phyloP scores from a whole-genome alignment of 257 asterid genomes.

The Gentiana straminea region DNA sequence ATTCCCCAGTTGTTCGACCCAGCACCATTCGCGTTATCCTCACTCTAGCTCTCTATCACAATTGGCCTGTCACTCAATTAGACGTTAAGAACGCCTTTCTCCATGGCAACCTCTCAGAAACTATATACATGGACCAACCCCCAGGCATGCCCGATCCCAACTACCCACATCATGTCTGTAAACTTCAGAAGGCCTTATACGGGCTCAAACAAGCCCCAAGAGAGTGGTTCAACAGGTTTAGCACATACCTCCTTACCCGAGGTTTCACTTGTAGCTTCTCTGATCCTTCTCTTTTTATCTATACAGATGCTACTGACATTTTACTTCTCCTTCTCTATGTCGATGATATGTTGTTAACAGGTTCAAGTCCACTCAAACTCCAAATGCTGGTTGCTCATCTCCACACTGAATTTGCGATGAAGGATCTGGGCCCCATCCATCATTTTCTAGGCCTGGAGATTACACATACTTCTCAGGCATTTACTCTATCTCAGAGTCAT shows the following conservation, averaged over 20 bases:
- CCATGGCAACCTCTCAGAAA: not conserved
- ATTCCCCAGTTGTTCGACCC: not conserved
- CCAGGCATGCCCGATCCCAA: not conserved
- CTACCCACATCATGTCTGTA: not conserved
- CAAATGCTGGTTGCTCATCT: not conserved
- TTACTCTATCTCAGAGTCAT: not conserved
- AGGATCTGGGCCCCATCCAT: not conserved
- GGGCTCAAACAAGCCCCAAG: not conserved
- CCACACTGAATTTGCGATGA: not conserved
- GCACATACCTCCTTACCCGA: not conserved
- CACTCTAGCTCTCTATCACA: too few species aligned
- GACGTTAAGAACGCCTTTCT: too few species aligned
- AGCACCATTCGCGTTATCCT: too few species aligned
- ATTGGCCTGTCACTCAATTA: too few species aligned
- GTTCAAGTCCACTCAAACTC: not conserved
- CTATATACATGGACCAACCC: not conserved
- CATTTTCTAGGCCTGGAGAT: not conserved
- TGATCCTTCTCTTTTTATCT: not conserved
- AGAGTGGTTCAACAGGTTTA: not conserved
- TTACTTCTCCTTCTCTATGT: not conserved
- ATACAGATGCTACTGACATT: not conserved
- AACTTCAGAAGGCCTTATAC: not conserved
- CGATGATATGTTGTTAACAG: not conserved
- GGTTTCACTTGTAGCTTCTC: not conserved
- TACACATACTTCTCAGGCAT: not conserved